Percentiles rank a stretch among this genome's conserved stretches.
phyloP scores from a whole-genome alignment of 306 rosid species.

The Ziziphus jujuba region DNA sequence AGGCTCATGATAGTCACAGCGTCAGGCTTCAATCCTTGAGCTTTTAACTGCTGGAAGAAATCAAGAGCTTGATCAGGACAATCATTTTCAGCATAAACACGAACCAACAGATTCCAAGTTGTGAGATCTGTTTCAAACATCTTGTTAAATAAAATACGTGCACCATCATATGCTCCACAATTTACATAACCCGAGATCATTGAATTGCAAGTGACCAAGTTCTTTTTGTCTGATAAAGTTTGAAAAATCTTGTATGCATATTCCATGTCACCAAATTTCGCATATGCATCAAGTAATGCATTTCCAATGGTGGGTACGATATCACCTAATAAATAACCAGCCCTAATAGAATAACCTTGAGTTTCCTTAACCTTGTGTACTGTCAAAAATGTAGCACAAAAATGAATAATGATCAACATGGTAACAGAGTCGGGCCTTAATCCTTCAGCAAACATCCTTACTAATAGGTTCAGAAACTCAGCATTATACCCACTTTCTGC shows the following conservation, averaged over 20 bases:
- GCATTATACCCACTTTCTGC: conserved; percentile 41
- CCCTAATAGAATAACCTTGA: conserved; percentile 63
- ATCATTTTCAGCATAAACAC: conserved; percentile 72
- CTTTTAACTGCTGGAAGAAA: conserved; percentile 54
- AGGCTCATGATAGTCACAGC: conserved; percentile 77
- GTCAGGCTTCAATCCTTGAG: conserved; percentile 77
- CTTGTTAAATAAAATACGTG: conserved; percentile 45
- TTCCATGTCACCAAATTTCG: conserved; percentile 69
- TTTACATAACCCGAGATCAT: conserved; percentile 68
- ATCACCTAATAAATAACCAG: conserved; percentile 45
- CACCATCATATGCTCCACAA: conserved; percentile 57
- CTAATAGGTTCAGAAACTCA: conserved; percentile 51
- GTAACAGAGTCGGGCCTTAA: conserved; percentile 62
- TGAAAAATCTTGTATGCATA: conserved; percentile 58
- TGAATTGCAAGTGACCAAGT: conserved; percentile 67
- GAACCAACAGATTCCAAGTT: conserved; percentile 88
- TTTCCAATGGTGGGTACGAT: conserved; percentile 58
- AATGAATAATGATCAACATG: conserved; percentile 54
- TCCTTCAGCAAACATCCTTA: conserved; percentile 52
- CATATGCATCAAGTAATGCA: conserved; percentile 86
- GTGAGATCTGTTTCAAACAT: conserved; percentile 80
- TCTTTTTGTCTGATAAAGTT: conserved; percentile 51
- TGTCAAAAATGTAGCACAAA: conserved; percentile 46
- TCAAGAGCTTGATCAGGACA: conserved; percentile 56
- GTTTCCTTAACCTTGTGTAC: conserved; percentile 71